Base-by-base conservation (phyloP, 352 stramenopile genomes). In the Phytophthora palmivora region DNA sequence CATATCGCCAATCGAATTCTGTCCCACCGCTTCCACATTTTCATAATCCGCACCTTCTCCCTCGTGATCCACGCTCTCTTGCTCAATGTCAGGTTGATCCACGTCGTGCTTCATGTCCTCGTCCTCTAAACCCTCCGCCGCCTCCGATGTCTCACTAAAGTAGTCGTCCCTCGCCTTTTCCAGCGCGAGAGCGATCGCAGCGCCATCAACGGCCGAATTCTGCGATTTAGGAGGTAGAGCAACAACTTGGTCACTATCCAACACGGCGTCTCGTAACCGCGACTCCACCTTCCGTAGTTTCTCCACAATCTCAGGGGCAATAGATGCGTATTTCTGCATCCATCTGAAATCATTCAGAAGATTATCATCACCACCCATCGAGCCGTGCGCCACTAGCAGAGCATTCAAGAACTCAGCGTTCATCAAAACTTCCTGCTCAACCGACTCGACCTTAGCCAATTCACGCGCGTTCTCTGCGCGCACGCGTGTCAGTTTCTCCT, bases 351-450 rank as follows among this genome's bases (percentile, higher is more conserved):
- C 53, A 45, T 67, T 74, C 21, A 72, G 22, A 37, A 67, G 22
- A 21, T 63, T 54, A 15, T 18, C 64, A 51, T 76, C 63, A 8
- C 60, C 39, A 26, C 53, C 53, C 18, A 33, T 67, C 37, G 68
- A 76, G 4, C 53, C 63, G 22, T 76, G 68, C 4, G 63, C 60
- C 15, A 65, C 66, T 26, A 85, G 38, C 42, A 89, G 48, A 10
- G 76, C 71, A 36, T 83, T 76, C 44, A 91, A 24, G 41, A 88
- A 91, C 45, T 89, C 79, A 15, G 76, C 67, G 45, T 89, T 88
- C 33, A 77, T 70, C 56, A 92, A 38, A 2, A 92, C 63, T 32
- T 88, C 65, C 22, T 88, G 70, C 49, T 92, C 80, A 3, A 70
- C 69, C 6, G 60, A 81, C 37, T 77, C 49, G 8, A 84, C 44